Conservation (phyloP, 1,284 basidiomycete species). For the Pterulicium gracile region DNA sequence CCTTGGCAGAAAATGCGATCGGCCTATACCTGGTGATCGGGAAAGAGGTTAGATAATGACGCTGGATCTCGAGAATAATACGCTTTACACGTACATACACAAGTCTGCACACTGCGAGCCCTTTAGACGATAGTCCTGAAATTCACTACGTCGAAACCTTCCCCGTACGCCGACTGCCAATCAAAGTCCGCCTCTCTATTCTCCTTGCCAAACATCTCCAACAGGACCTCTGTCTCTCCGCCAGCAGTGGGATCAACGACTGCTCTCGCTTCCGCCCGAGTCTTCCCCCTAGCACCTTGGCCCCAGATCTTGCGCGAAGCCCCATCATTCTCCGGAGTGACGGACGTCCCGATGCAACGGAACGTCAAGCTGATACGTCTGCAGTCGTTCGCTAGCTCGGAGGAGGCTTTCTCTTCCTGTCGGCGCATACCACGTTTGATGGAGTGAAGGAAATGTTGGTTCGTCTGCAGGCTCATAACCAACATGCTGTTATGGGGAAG, state of each 20-base stretch:
- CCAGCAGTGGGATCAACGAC: conserved; percentile 32
- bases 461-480: conserved; percentile 60
- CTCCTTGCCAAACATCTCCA: conserved; percentile 58
- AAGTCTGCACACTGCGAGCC: too few relatives aligned
- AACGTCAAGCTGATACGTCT: conserved; percentile 71
- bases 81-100: too few relatives aligned
- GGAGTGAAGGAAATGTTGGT: conserved; percentile 57
- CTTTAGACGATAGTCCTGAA: conserved; percentile 21
- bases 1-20: too few relatives aligned
- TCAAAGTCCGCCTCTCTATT: conserved; percentile 57
- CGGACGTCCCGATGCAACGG: conserved; percentile 62
- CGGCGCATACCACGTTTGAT: conserved; percentile 64
- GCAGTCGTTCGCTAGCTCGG: conserved; percentile 42
- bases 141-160: conserved; percentile 59
- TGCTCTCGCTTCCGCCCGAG: conserved; percentile 31
- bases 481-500: conserved; percentile 73
- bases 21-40: too few relatives aligned
- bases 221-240: conserved; percentile 31
- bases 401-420: conserved; percentile 32
- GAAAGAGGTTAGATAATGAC: too few relatives aligned
- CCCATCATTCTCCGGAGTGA: conserved; percentile 32
- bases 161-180: conserved; percentile 53
- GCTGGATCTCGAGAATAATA: too few relatives aligned
- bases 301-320: conserved; percentile 50
- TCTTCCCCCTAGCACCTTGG: conserved; percentile 57